phyloP scores from a whole-genome alignment of 768 basidiomycete species.

The Pleurotus cornucopiae region DNA sequence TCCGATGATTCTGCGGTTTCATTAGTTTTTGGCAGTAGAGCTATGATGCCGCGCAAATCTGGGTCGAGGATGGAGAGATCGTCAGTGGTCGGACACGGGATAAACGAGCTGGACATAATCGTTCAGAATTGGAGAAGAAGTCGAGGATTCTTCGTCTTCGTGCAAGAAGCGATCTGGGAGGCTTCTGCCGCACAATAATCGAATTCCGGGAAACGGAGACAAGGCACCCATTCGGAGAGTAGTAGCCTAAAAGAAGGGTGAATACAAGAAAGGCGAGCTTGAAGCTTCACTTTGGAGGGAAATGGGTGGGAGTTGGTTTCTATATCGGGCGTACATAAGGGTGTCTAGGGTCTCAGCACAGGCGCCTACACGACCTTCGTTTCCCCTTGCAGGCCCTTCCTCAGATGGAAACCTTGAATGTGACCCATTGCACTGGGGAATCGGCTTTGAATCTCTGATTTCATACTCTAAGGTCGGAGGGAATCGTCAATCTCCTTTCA shows the following conservation, averaged over 20 bases:
- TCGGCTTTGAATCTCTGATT: neutral
- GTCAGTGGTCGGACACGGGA: constrained; percentile 1
- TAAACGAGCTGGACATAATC: neutral
- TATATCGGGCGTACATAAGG: neutral
- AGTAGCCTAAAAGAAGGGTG: too few relatives aligned
- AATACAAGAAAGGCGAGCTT: too few relatives aligned
- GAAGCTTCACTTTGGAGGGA: neutral
- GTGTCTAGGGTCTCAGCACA: neutral
- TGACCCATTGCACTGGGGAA: neutral
- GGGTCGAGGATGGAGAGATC: constrained; percentile 5
- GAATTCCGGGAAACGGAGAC: neutral
- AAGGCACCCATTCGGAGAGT: too few relatives aligned
- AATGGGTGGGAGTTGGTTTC: neutral
- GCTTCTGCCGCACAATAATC: neutral
- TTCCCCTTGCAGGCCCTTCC: neutral
- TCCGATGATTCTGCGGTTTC: constrained; percentile 2
- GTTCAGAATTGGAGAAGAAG: neutral
- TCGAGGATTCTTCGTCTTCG: too few relatives aligned
- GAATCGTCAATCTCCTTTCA: neutral
- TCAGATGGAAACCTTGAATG: constrained; percentile 5
- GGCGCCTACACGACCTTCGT: neutral
- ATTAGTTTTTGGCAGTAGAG: constrained; percentile 2
- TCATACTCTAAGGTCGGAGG: neutral
- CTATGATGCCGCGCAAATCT: constrained; percentile 6
- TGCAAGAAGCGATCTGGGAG: too few relatives aligned